Evolutionary conservation across 768 basidiomycete genomes (phyloP), one percentile per base, ranked within the genome.

Genomic region (Podaxis pistillaris): DNA sequence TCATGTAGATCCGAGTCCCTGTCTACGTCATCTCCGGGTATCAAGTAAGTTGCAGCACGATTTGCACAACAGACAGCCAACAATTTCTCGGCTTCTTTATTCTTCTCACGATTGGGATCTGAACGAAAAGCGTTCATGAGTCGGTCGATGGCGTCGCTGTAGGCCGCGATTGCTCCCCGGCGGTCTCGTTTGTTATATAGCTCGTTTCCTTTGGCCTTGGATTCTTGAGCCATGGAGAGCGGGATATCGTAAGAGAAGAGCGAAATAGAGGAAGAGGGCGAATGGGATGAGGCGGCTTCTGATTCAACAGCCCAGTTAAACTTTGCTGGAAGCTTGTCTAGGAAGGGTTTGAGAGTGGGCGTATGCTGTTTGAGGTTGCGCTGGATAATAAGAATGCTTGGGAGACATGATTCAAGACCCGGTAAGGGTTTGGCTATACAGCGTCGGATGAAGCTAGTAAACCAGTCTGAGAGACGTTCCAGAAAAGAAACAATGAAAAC

Each of bases 361-460:
- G 59, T 26, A 33, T 67, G 66, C 11, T 61, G 58, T n/a, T 38
- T 57, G 40, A 69, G 63, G 17, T 67, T 60, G 28, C 55, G 41
- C 8, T 64, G 59, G 38, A 69, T 62, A 33, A 60, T 36, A 7
- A 68, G 52, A 3, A 51, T 41, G 13, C 51, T 46, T 8, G 67
- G 69, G 4, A 68, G 22, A 15, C 50, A 47, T 15, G 69, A 56
- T 38, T 56, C 22, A 52, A 65, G 63, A 8, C 49, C 50, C 5
- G 66, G 63, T 28, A 63, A 41, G 3, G 67, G 68, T 17, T 41
- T 59, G 8, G 61, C 65, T n/a, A 69, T 64, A 6, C 56, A 53
- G 22, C 57, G 30, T 40, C 64, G 64, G 22, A 69, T 60, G 26
- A 68, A 69, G 17, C 67, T 68, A 44, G 19, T 28, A 11, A 15